Evolutionary conservation across 148 eudicot genomes (phyloP), one percentile per base, ranked within the genome.

Genomic region (Fagopyrum esculentum): DNA sequence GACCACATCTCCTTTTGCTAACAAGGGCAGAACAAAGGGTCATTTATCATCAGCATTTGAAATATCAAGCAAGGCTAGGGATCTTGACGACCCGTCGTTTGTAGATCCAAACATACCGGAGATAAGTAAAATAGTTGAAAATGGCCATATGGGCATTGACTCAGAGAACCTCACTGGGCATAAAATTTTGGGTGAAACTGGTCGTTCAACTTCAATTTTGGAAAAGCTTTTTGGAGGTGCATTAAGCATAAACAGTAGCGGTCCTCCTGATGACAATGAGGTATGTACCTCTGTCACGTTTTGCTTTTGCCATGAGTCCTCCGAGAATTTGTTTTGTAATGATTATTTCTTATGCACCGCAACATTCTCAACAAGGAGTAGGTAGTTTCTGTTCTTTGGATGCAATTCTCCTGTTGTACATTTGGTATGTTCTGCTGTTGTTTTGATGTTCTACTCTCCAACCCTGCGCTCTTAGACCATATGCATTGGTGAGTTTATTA

Each of bases 171-270:
- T 75, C 75, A 75, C 80, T 69, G 83, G 79, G 75, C 80, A 76
- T 66, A 84, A 82, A 69, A 19, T 82, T 69, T 55, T 79, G 71
- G 84, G 79, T 30, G 82, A 82, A 46, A 79, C 88, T 51, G 85
- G 78, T 80, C 75, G 81, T 45, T 83, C 93, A 56, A 78, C 87
- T 10, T 85, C 93, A 64, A 81, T 92, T 72, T 79, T 96, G 59
- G 97, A 91, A 48, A 90, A 90, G 81, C 78, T 92, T n/a, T 89
- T 96, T 80, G 83, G 92, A 77, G 84, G 85, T 82, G 75, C 85
- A 68, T 54, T 77, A 73, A 80, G 89, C 19, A 73, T 74, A 8
- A 78, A 82, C 77, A 72, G 51, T 71, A 74, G 63, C 47, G 80
- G 73, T 50, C 74, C 88, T 26, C 59, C 85, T 2, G 78, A 73